Conservation (phyloP, 768 basidiomycete species). For the Lepiota subincarnata region DNA sequence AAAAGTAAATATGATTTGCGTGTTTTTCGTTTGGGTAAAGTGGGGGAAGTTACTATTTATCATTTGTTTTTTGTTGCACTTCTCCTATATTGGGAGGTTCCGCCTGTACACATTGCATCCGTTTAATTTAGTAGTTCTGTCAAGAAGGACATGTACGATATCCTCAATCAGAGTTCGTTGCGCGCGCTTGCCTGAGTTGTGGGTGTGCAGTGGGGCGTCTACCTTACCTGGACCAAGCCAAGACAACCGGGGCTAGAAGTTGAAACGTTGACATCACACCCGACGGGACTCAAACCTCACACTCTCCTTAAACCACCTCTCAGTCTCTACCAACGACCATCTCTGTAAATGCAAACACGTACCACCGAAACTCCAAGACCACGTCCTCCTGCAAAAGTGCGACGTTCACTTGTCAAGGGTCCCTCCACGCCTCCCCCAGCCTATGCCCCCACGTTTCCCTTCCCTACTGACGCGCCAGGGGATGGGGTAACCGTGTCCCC, state of each 20-base stretch:
- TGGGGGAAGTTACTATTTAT: background rate
- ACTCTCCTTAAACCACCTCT: background rate
- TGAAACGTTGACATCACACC: no score
- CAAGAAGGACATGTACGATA: conserved; percentile 6
- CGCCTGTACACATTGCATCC: background rate
- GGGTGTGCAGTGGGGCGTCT: no score
- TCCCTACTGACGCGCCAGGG: conserved; percentile 19
- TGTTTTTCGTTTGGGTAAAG: no score
- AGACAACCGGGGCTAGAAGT: no score
- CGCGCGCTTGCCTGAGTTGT: background rate
- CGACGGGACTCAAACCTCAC: background rate
- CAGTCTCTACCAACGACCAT: background rate
- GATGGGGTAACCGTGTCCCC: conserved; percentile 7
- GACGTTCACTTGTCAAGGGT: conserved; percentile 40
- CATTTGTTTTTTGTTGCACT: background rate
- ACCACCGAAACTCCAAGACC: conserved; percentile 52
- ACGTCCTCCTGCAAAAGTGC: conserved; percentile 64
- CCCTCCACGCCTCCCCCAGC: conserved; percentile 48
- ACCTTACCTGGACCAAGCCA: background rate
- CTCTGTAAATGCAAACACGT: conserved; percentile 16
- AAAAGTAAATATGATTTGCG: no score
- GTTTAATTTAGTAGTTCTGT: conserved; percentile 5
- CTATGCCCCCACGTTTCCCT: conserved; percentile 43
- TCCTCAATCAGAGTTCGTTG: background rate
- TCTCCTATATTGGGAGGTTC: background rate